Conservation (phyloP, 192 early-diverging fungal species). For the Backusella morwellensis region DNA sequence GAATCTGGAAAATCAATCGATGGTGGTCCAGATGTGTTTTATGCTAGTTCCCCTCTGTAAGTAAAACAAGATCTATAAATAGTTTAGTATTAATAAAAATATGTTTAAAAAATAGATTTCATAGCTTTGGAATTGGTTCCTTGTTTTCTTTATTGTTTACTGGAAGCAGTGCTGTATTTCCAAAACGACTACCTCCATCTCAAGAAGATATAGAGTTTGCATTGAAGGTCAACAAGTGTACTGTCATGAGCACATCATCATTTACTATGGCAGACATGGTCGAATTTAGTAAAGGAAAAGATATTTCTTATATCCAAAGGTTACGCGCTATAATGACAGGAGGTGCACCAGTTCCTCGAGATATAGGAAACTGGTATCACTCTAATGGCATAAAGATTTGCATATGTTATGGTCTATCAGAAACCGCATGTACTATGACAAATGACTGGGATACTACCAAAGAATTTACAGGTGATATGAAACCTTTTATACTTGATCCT, state of each 20-base stretch:
- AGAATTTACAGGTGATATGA: neutral
- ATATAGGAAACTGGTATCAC: neutral
- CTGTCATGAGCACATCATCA: neutral
- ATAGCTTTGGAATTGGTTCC: neutral
- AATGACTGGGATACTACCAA: neutral
- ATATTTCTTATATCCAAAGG: neutral
- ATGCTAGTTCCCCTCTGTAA: neutral
- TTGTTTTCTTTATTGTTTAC: neutral
- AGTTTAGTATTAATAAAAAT: neutral
- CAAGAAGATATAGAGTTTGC: neutral
- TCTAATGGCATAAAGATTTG: neutral
- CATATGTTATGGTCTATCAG: neutral
- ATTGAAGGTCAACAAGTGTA: constrained; percentile 3
- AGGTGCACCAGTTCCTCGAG: neutral
- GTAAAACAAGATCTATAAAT: neutral
- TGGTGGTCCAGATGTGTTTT: neutral
- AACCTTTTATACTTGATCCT: neutral
- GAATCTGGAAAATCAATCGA: neutral
- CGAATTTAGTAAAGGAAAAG: neutral
- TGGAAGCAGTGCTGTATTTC: neutral
- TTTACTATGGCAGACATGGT: neutral
- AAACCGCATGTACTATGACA: neutral
- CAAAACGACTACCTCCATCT: neutral
- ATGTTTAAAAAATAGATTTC: neutral
- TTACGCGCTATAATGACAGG: neutral